These are phyloP conservation scores for Neopestalotiopsis sp. DNA, from an alignment of 2,329 filamentous ascomycete genomes.

Conservation along the genomic window DNA sequence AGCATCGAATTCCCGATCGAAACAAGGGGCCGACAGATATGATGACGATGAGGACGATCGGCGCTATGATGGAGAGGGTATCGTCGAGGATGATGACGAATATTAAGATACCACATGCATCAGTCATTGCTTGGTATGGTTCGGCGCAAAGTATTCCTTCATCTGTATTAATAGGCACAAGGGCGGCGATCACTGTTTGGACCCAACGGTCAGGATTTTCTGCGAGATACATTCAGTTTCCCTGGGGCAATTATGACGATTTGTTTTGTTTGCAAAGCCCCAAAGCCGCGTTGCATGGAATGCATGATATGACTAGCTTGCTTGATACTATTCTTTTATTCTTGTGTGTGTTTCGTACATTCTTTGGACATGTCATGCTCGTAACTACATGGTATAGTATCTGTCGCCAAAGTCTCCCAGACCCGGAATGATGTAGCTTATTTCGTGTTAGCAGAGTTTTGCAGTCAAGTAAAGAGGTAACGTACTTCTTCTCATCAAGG, in stretches of 20 bases:
- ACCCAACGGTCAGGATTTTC: neutral
- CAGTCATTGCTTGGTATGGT: neutral
- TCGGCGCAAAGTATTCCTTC: neutral
- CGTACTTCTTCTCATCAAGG: conserved; percentile 96
- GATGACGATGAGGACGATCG: conserved; percentile 57
- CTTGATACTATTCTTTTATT: too few relatives aligned
- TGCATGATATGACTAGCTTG: neutral
- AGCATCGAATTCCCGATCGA: conserved; percentile 24
- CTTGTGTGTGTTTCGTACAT: too few relatives aligned
- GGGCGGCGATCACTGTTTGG: neutral
- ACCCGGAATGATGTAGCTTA: conserved; percentile 92
- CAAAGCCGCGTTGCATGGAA: neutral
- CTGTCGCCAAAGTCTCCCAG: conserved; percentile 95
- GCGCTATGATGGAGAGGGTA: conserved; percentile 59
- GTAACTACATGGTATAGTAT: conserved; percentile 83
- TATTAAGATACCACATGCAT: conserved; percentile 45
- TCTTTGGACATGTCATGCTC: conserved; percentile 4
- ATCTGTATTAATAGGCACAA: conserved; percentile 2
- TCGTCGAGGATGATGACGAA: conserved; percentile 62
- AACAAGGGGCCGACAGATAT: conserved; percentile 30
- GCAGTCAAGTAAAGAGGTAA: conserved; percentile 27
- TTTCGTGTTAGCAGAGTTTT: conserved; percentile 42
- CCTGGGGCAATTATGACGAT: neutral
- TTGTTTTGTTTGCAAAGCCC: neutral
- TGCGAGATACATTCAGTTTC: neutral